These are phyloP conservation scores for Selaginella tamariscina DNA, from an alignment of 75 land plant genomes.

Conservation along the genomic window DNA sequence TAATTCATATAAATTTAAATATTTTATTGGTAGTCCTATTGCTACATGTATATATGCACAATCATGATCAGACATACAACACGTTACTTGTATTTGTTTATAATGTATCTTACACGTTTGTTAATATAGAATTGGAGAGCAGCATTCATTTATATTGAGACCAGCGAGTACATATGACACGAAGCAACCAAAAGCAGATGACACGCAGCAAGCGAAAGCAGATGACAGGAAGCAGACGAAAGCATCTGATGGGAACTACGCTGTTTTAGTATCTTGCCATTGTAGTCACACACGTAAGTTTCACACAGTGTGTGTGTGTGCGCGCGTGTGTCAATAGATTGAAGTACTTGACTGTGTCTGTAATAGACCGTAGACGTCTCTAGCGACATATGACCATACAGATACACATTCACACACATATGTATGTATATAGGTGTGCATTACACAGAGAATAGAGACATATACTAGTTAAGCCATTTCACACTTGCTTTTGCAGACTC, in stretches of 20 bases:
- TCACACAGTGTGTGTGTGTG: too few species aligned
- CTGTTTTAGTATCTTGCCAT: slow-evolving; percentile 77
- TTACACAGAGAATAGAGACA: too few species aligned
- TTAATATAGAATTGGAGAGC: slow-evolving; percentile 74
- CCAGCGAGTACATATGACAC: slow-evolving; percentile 48
- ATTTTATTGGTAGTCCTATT: not conserved
- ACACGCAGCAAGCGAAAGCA: not conserved
- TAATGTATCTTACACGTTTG: not conserved
- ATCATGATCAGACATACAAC: too few species aligned
- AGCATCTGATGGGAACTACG: slow-evolving; percentile 33
- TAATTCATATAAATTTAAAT: too few species aligned
- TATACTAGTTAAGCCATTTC: not conserved
- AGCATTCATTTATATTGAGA: slow-evolving; percentile 87
- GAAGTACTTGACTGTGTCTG: too few species aligned
- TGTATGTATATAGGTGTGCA: too few species aligned
- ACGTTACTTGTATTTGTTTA: too few species aligned
- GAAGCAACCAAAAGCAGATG: slow-evolving; percentile 24
- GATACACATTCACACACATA: too few species aligned
- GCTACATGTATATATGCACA: too few species aligned
- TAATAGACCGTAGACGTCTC: too few species aligned
- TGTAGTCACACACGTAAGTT: slow-evolving; percentile 79
- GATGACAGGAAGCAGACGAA: not conserved
- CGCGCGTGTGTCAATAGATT: too few species aligned
- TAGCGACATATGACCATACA: too few species aligned
- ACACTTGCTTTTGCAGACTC: slow-evolving; percentile 40